Percentiles rank a stretch among this genome's conserved stretches.
Evolutionary conservation across 495 filamentous ascomycete genomes (phyloP).

Genomic region (Tuber umbilicatum): DNA sequence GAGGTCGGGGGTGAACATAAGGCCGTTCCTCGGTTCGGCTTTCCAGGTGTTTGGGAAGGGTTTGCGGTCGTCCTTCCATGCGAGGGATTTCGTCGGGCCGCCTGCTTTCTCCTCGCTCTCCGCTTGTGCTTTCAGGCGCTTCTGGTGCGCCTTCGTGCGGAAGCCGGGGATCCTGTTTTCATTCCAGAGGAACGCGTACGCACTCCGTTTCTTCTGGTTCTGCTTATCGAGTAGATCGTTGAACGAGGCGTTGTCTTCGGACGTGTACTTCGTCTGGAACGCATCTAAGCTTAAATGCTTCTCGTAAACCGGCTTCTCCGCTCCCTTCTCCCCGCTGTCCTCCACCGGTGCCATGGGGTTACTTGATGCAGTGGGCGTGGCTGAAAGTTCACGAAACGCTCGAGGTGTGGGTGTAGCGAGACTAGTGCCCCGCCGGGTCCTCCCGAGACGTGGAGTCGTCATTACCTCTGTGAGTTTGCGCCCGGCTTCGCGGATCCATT

Average conservation of each 20-base stretch:
- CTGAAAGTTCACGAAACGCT: constrained; percentile 19
- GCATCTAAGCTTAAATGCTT: constrained; percentile 71
- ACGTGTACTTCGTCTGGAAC: constrained; percentile 90
- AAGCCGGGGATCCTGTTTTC: constrained; percentile 84
- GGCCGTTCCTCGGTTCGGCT: constrained; percentile 62
- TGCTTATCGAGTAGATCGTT: constrained; percentile 87
- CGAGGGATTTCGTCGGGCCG: constrained; percentile 48
- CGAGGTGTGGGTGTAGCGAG: constrained; percentile 30
- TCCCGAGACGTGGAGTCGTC: constrained; percentile 53
- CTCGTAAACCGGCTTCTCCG: constrained; percentile 55
- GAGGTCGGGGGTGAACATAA: constrained; percentile 80
- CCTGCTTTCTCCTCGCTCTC: constrained; percentile 38
- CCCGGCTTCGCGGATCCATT: constrained; percentile 79
- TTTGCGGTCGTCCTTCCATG: constrained; percentile 57
- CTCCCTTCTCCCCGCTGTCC: background rate
- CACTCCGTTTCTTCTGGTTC: constrained; percentile 72
- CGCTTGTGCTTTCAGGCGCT: constrained; percentile 46
- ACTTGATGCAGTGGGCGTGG: constrained; percentile 17
- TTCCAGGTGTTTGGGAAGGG: constrained; percentile 76
- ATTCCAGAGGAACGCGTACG: constrained; percentile 79
- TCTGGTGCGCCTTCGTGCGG: constrained; percentile 73
- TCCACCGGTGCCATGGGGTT: constrained; percentile 20
- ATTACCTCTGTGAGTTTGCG: constrained; percentile 68
- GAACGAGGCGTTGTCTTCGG: constrained; percentile 95
- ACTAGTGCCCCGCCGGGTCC: constrained; percentile 32